Conservation (phyloP, 164 flowering plant genomes). For the Vitis labrusca region DNA sequence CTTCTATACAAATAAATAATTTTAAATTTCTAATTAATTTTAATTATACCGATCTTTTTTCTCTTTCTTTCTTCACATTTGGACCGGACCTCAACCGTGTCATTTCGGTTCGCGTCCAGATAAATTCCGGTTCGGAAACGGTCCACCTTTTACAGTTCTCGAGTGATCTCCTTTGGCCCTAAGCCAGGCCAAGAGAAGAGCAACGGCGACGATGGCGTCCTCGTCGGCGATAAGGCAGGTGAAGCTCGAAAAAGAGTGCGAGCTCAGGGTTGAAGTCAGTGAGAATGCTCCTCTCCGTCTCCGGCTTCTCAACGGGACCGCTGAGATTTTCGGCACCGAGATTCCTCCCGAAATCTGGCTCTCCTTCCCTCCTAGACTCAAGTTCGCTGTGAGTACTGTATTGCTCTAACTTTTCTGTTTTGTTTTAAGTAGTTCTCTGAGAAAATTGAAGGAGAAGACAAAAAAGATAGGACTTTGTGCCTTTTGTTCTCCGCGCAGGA, state of each 20-base stretch:
- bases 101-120: too few relatives aligned
- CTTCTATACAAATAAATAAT: too few relatives aligned
- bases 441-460: too few relatives aligned
- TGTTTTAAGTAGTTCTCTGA: background rate
- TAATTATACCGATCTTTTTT: too few relatives aligned
- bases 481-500: too few relatives aligned
- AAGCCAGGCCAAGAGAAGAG: slow-evolving; percentile 7
- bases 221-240: slow-evolving; percentile 49
- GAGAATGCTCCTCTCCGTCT: slow-evolving; percentile 64
- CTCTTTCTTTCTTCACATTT: too few relatives aligned
- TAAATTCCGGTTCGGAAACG: too few relatives aligned
- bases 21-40: too few relatives aligned
- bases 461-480: too few relatives aligned
- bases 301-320: slow-evolving; percentile 70
- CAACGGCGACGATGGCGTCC: slow-evolving; percentile 21
- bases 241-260: slow-evolving; percentile 81
- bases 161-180: too few relatives aligned
- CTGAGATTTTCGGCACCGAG: slow-evolving; percentile 93
- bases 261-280: slow-evolving; percentile 76
- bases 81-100: too few relatives aligned
- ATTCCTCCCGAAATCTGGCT: slow-evolving; percentile 89
- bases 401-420: background rate
- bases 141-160: too few relatives aligned
- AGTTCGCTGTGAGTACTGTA: slow-evolving; percentile 69
- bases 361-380: slow-evolving; percentile 74